Percentiles rank a stretch among this genome's conserved stretches.
Evolutionary conservation across 148 eudicot species (phyloP).

Genomic region (Camellia granthamiana): DNA sequence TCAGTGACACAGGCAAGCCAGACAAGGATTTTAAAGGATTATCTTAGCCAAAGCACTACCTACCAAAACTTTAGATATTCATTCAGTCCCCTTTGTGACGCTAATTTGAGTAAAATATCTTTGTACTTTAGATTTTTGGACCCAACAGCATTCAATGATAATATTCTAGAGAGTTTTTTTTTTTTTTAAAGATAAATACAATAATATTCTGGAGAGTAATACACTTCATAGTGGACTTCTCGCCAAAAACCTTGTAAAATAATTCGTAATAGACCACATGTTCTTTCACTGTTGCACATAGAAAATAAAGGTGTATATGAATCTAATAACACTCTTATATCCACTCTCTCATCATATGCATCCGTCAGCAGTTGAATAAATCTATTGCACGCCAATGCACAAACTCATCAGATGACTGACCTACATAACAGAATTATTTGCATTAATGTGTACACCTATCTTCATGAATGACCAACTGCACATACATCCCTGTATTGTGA

Average conservation of each 20-base stretch:
- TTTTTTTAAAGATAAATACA: too few relatives aligned
- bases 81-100: not conserved
- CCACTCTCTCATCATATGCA: slow-evolving; percentile 3
- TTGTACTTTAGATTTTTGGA: not conserved
- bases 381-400: not conserved
- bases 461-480: slow-evolving; percentile 7
- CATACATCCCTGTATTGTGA: not conserved
- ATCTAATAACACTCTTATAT: not conserved
- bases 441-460: not conserved
- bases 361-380: not conserved
- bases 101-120: slow-evolving; percentile 3
- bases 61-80: not conserved
- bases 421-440: slow-evolving; percentile 8
- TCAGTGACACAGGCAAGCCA: not conserved
- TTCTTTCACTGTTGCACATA: not conserved
- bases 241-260: not conserved
- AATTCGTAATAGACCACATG: not conserved
- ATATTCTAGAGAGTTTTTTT: not conserved
- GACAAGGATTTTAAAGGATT: not conserved
- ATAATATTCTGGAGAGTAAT: not conserved
- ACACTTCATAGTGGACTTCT: not conserved
- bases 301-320: not conserved
- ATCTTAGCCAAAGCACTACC: not conserved
- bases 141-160: not conserved
- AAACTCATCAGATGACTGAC: slow-evolving; percentile 9